Evolutionary conservation across 75 land plant genomes (phyloP), one percentile per base, ranked within the genome.

Genomic region (Cunninghamia lanceolata): DNA sequence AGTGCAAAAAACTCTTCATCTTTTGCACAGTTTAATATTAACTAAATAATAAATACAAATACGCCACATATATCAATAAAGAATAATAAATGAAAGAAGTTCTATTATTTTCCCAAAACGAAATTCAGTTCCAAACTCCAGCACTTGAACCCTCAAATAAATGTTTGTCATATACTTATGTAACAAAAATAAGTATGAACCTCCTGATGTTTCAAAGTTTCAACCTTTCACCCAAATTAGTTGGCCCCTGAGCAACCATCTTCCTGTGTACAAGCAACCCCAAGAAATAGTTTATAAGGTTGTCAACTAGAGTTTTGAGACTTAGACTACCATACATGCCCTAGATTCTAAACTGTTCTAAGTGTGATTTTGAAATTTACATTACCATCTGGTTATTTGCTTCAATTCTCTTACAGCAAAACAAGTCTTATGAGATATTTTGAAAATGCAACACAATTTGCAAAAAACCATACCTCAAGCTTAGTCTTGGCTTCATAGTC

Each of bases 401-500:
- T 50, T 50, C 53, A 50, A 50, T 50, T 2, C 11, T 50, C 53
- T 50, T 50, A 50, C 9, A 47, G 52, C 52, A 47, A 9, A 47
- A 47, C 52, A 47, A 10, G 52, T 9, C 11, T 47, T 0, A 50
- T 50, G 53, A 50, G 53, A 50, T 16, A 50, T 50, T 50, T 50
- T 50, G 17, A 66, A 21, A 21, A 66, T 25, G 42, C 19, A 13
- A 50, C 53, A 50, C 16, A 50, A 50, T 50, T 50, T 50, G 53
- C 53, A 14, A 14, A 56, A 30, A 59, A 85, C 54, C 63, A 85
- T 88, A 93, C 98, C 94, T 96, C 97, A 56, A 96, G 85, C 50
- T 84, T 85, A n/a, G 90, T 87, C 87, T 93, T 93, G 63, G 97
- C 95, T 85, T 94, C 95, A 46, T 82, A 39, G 85, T 92, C 89